Evolutionary conservation across 805 yeast species (phyloP), one percentile per base, ranked within the genome.

Genomic region (Suhomyces tanzawaensis): DNA sequence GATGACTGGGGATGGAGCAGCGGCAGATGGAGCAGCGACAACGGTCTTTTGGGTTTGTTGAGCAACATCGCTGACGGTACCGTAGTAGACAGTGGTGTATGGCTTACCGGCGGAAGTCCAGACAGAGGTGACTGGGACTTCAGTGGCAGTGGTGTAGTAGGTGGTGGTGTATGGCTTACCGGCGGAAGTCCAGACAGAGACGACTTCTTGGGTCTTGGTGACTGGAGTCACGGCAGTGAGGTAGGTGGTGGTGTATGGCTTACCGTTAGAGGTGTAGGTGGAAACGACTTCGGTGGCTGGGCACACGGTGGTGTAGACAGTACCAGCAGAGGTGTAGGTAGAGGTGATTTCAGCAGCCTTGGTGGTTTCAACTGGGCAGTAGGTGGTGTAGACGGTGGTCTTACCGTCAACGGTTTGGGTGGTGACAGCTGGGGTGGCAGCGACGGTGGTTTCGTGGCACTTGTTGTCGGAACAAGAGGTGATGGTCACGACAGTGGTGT

Each of bases 351-450:
- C 47, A 21, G 37, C 33, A 15, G 44, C 25, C 5, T 34, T 28
- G 32, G 38, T 26, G 40, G 36, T 23, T 21, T 35, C 37, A 15
- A 48, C 32, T 39, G 67, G 66, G 46, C 68, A 61, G 55, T 56
- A 62, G 19, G 74, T 67, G 41, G 75, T 64, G 58, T 62, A 74
- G 27, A 62, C 57, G 17, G 71, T 65, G 34, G 45, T 57, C 16
- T 52, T 52, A 23, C 66, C 73, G 37, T 57, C 46, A 19, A 58
- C 55, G 27, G 65, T 57, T 25, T 60, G 45, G 29, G 72, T 66
- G 37, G 60, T 44, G 12, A 56, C 31, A 33, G 28, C 46, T 13
- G 26, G 19, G 30, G 45, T 38, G 13, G 42, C 46, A 15, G 58
- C 50, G 19, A 41, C 52, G 13, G 46, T 32, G 30, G 51, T 40